phyloP scores from a whole-genome alignment of 345 rosid genomes.

The Corchorus olitorius region DNA sequence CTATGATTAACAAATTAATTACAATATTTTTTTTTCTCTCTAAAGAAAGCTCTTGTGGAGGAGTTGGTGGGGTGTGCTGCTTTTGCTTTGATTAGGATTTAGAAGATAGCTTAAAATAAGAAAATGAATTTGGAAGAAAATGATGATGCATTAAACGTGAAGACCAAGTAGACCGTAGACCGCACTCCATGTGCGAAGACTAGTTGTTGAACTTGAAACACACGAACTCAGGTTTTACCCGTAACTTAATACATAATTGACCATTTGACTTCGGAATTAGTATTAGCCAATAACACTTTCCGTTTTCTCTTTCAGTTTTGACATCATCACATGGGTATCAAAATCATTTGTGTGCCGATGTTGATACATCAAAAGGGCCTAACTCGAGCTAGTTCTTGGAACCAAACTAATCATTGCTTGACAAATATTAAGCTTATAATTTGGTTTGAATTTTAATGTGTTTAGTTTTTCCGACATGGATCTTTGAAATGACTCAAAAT shows the following conservation, averaged over 20 bases:
- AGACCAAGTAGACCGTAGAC: background rate
- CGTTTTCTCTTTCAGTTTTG: background rate
- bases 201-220: background rate
- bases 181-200: slow-evolving; percentile 5
- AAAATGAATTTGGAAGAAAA: background rate
- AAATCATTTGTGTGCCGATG: background rate
- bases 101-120: background rate
- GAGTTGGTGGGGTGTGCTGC: background rate
- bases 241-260: slow-evolving; percentile 19
- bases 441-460: background rate
- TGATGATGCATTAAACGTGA: background rate
- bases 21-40: too few relatives aligned
- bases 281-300: background rate
- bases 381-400: too few relatives aligned
- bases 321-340: background rate
- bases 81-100: background rate
- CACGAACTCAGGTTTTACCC: slow-evolving; percentile 21
- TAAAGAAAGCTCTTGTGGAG: background rate
- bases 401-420: background rate
- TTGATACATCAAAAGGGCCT: background rate
- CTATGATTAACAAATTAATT: too few relatives aligned
- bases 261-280: background rate
- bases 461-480: background rate
- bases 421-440: background rate
- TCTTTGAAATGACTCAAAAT: background rate